phyloP scores from a whole-genome alignment of 1,139 yeast genomes.

The Yarrowia galli region DNA sequence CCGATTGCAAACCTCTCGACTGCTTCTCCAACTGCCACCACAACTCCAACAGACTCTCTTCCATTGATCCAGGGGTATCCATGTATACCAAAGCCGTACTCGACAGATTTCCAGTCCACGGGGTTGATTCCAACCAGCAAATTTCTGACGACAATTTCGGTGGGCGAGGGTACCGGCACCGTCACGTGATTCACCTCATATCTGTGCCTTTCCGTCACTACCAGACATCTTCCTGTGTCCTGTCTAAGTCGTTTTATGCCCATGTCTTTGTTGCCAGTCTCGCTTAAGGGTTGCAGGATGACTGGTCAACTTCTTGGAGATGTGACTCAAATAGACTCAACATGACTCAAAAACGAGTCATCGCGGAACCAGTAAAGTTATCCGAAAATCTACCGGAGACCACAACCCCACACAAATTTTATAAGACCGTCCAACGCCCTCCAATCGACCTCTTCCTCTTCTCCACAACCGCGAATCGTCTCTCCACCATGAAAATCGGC shows the following conservation, averaged over 20 bases:
- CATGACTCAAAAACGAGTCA: conserved; percentile 15
- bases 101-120: conserved; percentile 60
- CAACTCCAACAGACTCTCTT: conserved; percentile 56
- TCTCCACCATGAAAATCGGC: conserved; percentile 21
- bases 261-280: neutral
- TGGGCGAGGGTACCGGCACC: conserved; percentile 38
- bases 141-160: conserved; percentile 54
- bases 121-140: conserved; percentile 57
- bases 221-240: neutral
- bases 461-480: neutral
- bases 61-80: conserved; percentile 61
- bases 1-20: conserved; percentile 50
- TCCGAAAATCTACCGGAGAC: conserved; percentile 17
- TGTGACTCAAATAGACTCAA: conserved; percentile 9
- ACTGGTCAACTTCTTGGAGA: neutral
- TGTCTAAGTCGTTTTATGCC: conserved; percentile 11
- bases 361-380: neutral
- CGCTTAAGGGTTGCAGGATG: neutral
- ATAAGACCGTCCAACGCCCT: neutral
- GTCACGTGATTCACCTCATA: neutral
- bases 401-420: conserved; percentile 30
- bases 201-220: neutral
- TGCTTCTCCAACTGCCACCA: conserved; percentile 51
- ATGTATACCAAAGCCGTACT: conserved; percentile 57
- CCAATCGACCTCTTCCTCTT: neutral